phyloP scores from a whole-genome alignment of 495 filamentous ascomycete genomes.

The Neurospora sp. region DNA sequence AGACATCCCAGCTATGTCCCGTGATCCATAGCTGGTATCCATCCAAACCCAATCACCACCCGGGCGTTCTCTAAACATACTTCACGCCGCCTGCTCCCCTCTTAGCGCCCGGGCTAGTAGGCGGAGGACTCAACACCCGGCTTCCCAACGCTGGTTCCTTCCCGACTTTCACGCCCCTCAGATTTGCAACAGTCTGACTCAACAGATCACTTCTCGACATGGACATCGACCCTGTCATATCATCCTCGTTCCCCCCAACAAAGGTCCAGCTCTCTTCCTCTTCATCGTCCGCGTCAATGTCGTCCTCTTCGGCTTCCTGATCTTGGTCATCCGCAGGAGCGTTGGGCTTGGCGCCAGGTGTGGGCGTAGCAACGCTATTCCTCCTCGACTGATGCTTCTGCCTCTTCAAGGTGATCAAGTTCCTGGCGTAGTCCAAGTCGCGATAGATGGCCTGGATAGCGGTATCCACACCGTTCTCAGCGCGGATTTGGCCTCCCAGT shows the following conservation, averaged over 20 bases:
- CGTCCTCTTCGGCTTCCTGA: slow-evolving; percentile 17
- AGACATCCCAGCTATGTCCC: neutral
- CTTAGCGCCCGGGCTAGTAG: neutral
- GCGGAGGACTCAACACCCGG: neutral
- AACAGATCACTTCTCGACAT: neutral
- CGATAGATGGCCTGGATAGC: slow-evolving; percentile 92
- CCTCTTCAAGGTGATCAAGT: slow-evolving; percentile 56
- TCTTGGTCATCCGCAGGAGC: neutral
- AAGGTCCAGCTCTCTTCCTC: slow-evolving; percentile 43
- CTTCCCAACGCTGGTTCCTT: neutral
- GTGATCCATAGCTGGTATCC: neutral
- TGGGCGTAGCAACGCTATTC: slow-evolving; percentile 16
- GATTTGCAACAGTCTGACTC: slow-evolving; percentile 11
- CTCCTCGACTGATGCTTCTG: slow-evolving; percentile 44
- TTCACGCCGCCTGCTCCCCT: neutral
- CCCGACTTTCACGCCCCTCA: slow-evolving; percentile 2
- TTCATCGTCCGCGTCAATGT: slow-evolving; percentile 16
- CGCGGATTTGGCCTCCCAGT: slow-evolving; percentile 77
- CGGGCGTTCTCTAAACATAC: neutral
- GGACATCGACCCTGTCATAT: neutral
- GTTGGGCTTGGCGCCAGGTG: neutral
- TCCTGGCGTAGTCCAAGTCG: slow-evolving; percentile 91
- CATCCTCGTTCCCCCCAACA: slow-evolving; percentile 26
- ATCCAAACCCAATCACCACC: neutral
- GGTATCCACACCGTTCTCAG: slow-evolving; percentile 79